Evolutionary conservation across 2,329 filamentous ascomycete species (phyloP).

Genomic region (Penicillium sp.): DNA sequence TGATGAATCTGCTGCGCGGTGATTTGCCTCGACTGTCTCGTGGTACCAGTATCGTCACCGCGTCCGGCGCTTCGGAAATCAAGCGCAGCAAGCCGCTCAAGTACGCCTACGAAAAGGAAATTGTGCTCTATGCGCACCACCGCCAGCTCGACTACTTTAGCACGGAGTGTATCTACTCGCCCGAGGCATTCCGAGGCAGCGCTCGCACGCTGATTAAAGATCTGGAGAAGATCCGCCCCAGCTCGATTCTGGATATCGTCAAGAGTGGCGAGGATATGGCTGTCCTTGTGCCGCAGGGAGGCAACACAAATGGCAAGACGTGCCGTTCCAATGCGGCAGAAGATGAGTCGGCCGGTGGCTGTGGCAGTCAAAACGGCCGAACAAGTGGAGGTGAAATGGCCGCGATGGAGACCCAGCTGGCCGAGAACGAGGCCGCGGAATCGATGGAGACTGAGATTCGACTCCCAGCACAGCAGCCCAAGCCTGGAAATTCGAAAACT

Average conservation of each 20-base stretch:
- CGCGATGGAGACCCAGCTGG: slow-evolving; percentile 72
- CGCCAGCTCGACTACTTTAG: slow-evolving; percentile 97
- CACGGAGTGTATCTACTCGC: slow-evolving; percentile 97
- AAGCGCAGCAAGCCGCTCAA: slow-evolving; percentile 96
- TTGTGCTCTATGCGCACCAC: slow-evolving; percentile 95
- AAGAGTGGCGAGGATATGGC: slow-evolving; percentile 96
- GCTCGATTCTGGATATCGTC: slow-evolving; percentile 92
- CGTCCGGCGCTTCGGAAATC: slow-evolving; percentile 74
- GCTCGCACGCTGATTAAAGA: slow-evolving; percentile 92
- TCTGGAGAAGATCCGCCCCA: slow-evolving; percentile 86
- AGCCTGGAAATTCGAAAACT: slow-evolving; percentile 22
- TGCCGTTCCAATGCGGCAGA: slow-evolving; percentile 31
- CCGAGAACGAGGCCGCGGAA: slow-evolving; percentile 60
- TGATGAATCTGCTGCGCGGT: slow-evolving; percentile 93
- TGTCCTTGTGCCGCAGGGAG: slow-evolving; percentile 67
- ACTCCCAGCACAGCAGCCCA: slow-evolving; percentile 14
- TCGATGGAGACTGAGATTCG: slow-evolving; percentile 67
- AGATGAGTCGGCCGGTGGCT: slow-evolving; percentile 62
- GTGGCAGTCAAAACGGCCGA: slow-evolving; percentile 68
- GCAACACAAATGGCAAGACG: slow-evolving; percentile 37
- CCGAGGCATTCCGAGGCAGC: slow-evolving; percentile 91
- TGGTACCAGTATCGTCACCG: slow-evolving; percentile 86
- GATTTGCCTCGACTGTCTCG: slow-evolving; percentile 84
- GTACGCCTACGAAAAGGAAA: slow-evolving; percentile 98
- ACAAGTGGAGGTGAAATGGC: slow-evolving; percentile 74